phyloP scores from a whole-genome alignment of 1,139 yeast genomes.

The Taphrina betulina region DNA sequence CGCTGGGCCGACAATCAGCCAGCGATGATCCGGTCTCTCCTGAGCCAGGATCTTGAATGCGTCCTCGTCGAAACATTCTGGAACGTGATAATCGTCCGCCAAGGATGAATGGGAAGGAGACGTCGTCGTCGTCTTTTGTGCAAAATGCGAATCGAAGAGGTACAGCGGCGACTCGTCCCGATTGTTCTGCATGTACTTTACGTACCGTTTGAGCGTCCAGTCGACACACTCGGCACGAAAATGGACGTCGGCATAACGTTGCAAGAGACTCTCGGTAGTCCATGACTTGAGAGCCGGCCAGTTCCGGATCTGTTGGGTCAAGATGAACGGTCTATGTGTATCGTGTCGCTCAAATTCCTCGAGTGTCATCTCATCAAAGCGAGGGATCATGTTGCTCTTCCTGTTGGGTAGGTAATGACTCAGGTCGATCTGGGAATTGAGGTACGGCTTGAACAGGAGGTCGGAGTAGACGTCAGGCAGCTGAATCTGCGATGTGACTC shows the following conservation, averaged over 20 bases:
- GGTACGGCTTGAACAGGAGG: slow-evolving; percentile 70
- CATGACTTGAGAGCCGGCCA: slow-evolving; percentile 60
- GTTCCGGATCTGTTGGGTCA: slow-evolving; percentile 48
- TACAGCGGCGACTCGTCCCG: slow-evolving; percentile 80
- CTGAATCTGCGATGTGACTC: slow-evolving; percentile 49
- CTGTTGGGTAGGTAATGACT: slow-evolving; percentile 52
- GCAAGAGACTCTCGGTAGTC: slow-evolving; percentile 54
- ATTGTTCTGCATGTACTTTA: slow-evolving; percentile 61
- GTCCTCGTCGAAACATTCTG: slow-evolving; percentile 51
- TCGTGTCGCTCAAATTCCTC: slow-evolving; percentile 52
- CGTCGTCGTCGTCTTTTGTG: slow-evolving; percentile 52
- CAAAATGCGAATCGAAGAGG: slow-evolving; percentile 64
- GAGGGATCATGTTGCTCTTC: slow-evolving; percentile 48
- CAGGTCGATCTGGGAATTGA: slow-evolving; percentile 71
- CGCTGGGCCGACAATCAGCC: slow-evolving; percentile 82
- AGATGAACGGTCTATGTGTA: slow-evolving; percentile 65
- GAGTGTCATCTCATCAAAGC: slow-evolving; percentile 36
- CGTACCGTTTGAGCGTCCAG: slow-evolving; percentile 67
- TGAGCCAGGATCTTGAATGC: slow-evolving; percentile 44
- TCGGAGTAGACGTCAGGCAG: slow-evolving; percentile 56
- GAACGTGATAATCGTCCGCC: slow-evolving; percentile 56
- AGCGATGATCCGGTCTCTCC: slow-evolving; percentile 82
- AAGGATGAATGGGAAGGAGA: slow-evolving; percentile 41
- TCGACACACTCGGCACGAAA: slow-evolving; percentile 84
- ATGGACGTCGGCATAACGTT: slow-evolving; percentile 57